These are phyloP conservation scores for Pseudocercospora musae DNA, from an alignment of 2,329 filamentous ascomycete genomes.

Conservation along the genomic window DNA sequence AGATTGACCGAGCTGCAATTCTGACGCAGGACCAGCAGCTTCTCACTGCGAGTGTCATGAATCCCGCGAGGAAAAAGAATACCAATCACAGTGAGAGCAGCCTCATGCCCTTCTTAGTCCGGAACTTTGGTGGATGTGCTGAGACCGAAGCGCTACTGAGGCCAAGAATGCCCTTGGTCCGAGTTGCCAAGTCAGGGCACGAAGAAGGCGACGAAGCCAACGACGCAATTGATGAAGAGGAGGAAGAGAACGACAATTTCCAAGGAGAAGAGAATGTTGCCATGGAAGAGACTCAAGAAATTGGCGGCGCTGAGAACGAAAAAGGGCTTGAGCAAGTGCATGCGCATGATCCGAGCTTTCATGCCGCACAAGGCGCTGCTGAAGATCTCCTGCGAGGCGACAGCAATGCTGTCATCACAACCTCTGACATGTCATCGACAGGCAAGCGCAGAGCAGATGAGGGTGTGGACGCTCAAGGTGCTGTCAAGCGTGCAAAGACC, in stretches of 20 bases:
- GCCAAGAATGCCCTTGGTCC: constrained; percentile 47
- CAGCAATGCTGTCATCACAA: neutral
- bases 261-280: constrained; percentile 15
- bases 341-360: neutral
- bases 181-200: constrained; percentile 16
- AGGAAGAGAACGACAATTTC: constrained; percentile 20
- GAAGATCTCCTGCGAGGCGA: neutral
- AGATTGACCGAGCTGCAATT: constrained; percentile 78
- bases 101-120: constrained; percentile 74
- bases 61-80: constrained; percentile 59
- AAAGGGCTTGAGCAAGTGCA: constrained; percentile 14
- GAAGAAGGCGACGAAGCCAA: neutral
- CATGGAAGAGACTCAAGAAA: neutral
- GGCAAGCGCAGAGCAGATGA: constrained; percentile 1
- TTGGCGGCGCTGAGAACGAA: constrained; percentile 2
- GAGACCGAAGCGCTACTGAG: constrained; percentile 69
- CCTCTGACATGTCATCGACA: neutral
- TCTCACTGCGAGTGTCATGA: constrained; percentile 78
- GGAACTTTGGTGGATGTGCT: constrained; percentile 60
- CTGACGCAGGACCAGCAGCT: constrained; percentile 65
- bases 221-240: constrained; percentile 10
- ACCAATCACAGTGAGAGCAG: constrained; percentile 54
- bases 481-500: neutral
- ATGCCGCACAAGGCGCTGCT: neutral
- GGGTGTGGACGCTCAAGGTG: neutral